Evolutionary conservation across 805 yeast genomes (phyloP).

Genomic region (Blastobotrys terrestris): DNA sequence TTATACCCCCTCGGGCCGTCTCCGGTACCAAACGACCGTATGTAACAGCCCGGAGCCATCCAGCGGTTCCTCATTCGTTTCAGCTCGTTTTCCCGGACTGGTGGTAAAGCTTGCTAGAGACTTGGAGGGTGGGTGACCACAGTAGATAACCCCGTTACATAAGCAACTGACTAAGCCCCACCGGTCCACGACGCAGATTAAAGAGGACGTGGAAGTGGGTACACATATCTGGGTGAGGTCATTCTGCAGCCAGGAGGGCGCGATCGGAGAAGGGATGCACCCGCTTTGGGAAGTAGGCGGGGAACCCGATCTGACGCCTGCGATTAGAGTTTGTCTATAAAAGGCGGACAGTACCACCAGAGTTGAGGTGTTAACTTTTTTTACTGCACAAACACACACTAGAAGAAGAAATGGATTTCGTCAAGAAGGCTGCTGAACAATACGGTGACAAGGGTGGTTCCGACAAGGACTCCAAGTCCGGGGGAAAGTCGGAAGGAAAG

Average conservation of each 20-base stretch:
- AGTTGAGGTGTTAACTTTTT: too few species aligned
- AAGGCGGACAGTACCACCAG: too few species aligned
- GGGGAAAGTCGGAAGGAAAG: slow-evolving; percentile 10
- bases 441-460: slow-evolving; percentile 11
- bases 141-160: too few species aligned
- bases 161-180: too few species aligned
- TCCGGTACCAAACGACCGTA: too few species aligned
- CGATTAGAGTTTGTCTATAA: background rate
- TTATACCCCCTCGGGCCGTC: too few species aligned
- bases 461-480: slow-evolving; percentile 7
- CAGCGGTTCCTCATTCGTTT: too few species aligned
- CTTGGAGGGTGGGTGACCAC: too few species aligned
- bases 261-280: background rate
- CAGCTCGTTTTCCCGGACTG: too few species aligned
- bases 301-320: background rate
- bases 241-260: background rate
- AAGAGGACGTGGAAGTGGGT: background rate
- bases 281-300: background rate
- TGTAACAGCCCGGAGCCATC: too few species aligned
- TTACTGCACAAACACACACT: background rate
- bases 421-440: slow-evolving; percentile 12
- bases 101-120: too few species aligned
- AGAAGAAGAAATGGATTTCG: slow-evolving; percentile 14
- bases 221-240: background rate
- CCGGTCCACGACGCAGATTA: too few species aligned